Conservation (phyloP, 495 filamentous ascomycete genomes). For the Aspergillus asperescens region DNA sequence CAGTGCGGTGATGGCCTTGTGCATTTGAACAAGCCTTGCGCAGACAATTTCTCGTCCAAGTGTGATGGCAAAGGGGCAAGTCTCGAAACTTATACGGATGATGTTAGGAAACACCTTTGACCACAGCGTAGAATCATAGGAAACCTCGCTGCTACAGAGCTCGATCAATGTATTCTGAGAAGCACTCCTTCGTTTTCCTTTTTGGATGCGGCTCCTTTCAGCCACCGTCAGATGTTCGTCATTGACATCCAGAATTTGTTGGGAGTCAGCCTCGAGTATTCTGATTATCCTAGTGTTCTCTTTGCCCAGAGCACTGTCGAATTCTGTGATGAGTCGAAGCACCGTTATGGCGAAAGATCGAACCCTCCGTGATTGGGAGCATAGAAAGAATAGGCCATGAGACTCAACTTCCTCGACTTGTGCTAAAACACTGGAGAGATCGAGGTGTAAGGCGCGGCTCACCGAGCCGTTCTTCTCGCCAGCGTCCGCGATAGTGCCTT, state of each 20-base stretch:
- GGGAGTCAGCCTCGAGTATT: conserved; percentile 84
- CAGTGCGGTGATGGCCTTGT: conserved; percentile 71
- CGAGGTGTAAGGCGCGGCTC: conserved; percentile 66
- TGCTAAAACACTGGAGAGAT: conserved; percentile 78
- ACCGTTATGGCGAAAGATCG: conserved; percentile 89
- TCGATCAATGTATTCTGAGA: conserved; percentile 83
- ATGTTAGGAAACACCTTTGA: conserved; percentile 97
- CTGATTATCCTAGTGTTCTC: conserved; percentile 76
- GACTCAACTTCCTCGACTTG: conserved; percentile 97
- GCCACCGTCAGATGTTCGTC: conserved; percentile 89
- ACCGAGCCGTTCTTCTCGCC: conserved; percentile 51
- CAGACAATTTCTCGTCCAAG: conserved; percentile 89
- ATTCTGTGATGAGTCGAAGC: conserved; percentile 85
- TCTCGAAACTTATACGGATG: conserved; percentile 82
- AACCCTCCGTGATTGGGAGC: conserved; percentile 87
- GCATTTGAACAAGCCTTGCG: conserved; percentile 85
- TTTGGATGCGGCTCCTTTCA: conserved; percentile 85
- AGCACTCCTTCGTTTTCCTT: conserved; percentile 80
- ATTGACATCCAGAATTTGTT: conserved; percentile 83
- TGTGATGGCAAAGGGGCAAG: conserved; percentile 83
- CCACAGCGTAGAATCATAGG: conserved; percentile 93
- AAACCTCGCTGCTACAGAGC: conserved; percentile 90
- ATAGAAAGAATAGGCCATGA: conserved; percentile 96
- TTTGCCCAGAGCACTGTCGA: conserved; percentile 82
- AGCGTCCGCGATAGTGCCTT: conserved; percentile 59